Evolutionary conservation across 257 asterid species (phyloP).

Genomic region (Anisodus tanguticus): DNA sequence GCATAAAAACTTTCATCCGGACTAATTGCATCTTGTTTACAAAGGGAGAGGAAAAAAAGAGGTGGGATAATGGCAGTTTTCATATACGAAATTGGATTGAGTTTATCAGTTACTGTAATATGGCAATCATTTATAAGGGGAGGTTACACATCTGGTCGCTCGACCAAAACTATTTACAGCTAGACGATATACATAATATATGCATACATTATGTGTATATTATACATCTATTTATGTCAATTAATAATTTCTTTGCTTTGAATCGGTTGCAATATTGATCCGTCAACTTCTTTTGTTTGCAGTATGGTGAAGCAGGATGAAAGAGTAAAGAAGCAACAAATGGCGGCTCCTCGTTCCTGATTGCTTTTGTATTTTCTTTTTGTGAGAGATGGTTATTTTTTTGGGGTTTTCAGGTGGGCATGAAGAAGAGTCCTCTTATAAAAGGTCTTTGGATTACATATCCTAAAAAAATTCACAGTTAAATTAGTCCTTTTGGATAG

Average conservation of each 20-base stretch:
- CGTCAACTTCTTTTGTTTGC: conserved; percentile 36
- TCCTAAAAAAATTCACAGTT: not conserved
- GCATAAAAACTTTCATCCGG: not conserved
- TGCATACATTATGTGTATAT: no score
- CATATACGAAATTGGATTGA: not conserved
- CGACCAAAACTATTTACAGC: not conserved
- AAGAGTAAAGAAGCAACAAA: conserved; percentile 94
- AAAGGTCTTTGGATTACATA: not conserved
- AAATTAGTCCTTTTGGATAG: not conserved
- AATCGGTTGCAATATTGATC: conserved; percentile 23
- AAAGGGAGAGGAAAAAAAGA: not conserved
- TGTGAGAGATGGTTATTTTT: not conserved
- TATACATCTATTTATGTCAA: not conserved
- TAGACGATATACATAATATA: no score
- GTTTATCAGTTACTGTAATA: not conserved
- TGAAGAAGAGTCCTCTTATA: not conserved
- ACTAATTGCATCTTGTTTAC: not conserved
- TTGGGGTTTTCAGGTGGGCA: not conserved
- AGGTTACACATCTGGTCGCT: not conserved
- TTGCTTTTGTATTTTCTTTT: not conserved
- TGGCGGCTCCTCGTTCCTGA: conserved; percentile 92
- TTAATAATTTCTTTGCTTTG: not conserved
- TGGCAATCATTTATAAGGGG: not conserved
- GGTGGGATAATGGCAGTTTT: not conserved
- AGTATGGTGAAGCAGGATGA: conserved; percentile 90